Evolutionary conservation across 768 basidiomycete genomes (phyloP).

Genomic region (Suillus luteus): DNA sequence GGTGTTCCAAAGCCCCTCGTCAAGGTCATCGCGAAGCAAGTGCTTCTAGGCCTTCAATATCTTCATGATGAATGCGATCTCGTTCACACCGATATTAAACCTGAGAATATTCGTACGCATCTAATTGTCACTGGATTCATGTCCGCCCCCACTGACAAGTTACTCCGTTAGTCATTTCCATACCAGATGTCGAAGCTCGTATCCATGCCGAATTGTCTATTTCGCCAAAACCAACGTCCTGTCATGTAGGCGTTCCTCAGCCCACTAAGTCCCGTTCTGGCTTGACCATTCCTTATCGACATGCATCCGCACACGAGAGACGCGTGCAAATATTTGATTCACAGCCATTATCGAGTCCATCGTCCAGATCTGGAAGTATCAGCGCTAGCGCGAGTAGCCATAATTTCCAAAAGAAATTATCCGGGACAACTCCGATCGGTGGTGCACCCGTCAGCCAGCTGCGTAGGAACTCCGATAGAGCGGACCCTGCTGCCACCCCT

Average conservation of each 20-base stretch:
- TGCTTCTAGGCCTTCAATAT: conserved; percentile 87
- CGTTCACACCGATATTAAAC: conserved; percentile 93
- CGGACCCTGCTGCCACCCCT: conserved; percentile 8
- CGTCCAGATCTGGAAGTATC: conserved; percentile 33
- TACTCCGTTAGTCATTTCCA: conserved; percentile 64
- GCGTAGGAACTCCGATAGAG: conserved; percentile 12
- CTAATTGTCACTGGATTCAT: conserved; percentile 26
- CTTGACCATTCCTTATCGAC: conserved; percentile 60
- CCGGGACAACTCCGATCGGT: conserved; percentile 15
- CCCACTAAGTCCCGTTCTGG: conserved; percentile 64
- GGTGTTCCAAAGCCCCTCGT: conserved; percentile 83
- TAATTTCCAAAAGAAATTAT: conserved; percentile 22
- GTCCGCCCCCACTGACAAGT: conserved; percentile 9
- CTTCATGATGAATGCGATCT: conserved; percentile 91
- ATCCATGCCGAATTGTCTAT: conserved; percentile 67
- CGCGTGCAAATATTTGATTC: conserved; percentile 85
- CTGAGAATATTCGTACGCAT: conserved; percentile 89
- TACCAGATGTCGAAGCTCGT: conserved; percentile 77
- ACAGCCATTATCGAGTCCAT: conserved; percentile 69
- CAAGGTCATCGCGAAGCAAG: conserved; percentile 82
- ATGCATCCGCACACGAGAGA: conserved; percentile 47
- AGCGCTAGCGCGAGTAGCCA: conserved; percentile 31
- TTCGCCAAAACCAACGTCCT: conserved; percentile 73
- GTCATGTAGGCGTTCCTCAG: conserved; percentile 78
- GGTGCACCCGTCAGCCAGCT: conserved; percentile 29